phyloP scores from a whole-genome alignment of 352 stramenopile genomes.

The Pythium aquatile region DNA sequence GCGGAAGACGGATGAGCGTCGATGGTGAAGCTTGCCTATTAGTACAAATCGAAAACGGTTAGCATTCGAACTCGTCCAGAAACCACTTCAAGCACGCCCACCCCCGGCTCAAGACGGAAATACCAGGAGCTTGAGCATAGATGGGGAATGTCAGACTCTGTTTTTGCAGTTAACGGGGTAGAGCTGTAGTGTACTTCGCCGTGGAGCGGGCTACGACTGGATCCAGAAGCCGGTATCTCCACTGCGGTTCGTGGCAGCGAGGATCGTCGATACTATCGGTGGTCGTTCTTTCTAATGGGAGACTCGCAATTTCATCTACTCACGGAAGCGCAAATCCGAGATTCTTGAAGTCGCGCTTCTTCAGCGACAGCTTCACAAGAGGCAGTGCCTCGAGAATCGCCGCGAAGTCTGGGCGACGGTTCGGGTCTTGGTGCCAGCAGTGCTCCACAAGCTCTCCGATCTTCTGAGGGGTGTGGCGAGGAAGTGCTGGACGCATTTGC shows the following conservation, averaged over 20 bases:
- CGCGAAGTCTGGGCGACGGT: slow-evolving; percentile 69
- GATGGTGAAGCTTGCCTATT: too few relatives aligned
- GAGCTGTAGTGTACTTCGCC: slow-evolving; percentile 25
- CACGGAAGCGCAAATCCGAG: slow-evolving; percentile 60
- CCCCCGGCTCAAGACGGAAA: not conserved
- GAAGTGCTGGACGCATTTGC: slow-evolving; percentile 81
- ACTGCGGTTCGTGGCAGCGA: not conserved
- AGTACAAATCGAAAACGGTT: too few relatives aligned
- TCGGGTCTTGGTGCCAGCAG: slow-evolving; percentile 83
- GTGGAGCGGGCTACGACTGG: slow-evolving; percentile 4
- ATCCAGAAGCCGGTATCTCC: not conserved
- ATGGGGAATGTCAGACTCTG: slow-evolving; percentile 6
- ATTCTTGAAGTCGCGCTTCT: slow-evolving; percentile 87
- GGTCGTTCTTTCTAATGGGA: not conserved
- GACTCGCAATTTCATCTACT: slow-evolving; percentile 4
- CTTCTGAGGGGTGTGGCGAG: slow-evolving; percentile 77
- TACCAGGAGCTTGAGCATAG: not conserved
- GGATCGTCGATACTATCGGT: not conserved
- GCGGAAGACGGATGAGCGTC: too few relatives aligned
- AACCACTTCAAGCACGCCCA: not conserved
- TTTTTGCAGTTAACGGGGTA: slow-evolving; percentile 25
- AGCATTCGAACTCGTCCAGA: not conserved
- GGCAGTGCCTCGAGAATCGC: slow-evolving; percentile 75
- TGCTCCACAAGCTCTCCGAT: slow-evolving; percentile 81
- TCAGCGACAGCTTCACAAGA: slow-evolving; percentile 75